phyloP scores from a whole-genome alignment of 1,139 yeast genomes.

The Yamadazyma conglobata region DNA sequence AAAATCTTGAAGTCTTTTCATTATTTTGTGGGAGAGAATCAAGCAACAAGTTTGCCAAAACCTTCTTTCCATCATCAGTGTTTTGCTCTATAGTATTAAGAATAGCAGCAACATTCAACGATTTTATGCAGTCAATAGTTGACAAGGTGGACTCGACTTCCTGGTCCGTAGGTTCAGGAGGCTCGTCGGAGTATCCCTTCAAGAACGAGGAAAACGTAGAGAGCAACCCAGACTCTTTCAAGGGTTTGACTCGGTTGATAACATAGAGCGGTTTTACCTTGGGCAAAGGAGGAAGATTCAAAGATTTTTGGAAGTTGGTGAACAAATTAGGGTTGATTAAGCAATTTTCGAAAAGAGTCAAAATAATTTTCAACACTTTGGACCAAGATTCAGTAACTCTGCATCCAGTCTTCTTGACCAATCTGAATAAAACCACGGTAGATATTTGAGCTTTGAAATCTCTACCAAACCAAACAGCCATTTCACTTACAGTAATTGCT shows the following conservation, averaged over 20 bases:
- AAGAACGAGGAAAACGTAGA: conserved; percentile 90
- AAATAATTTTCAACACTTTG: conserved; percentile 54
- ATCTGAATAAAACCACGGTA: conserved; percentile 77
- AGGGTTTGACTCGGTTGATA: conserved; percentile 56
- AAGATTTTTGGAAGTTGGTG: conserved; percentile 55
- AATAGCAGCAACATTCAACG: conserved; percentile 55
- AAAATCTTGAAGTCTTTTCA: conserved; percentile 43
- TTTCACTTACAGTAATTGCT: conserved; percentile 71
- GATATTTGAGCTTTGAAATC: conserved; percentile 92
- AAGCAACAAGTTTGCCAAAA: conserved; percentile 23
- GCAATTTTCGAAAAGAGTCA: conserved; percentile 70
- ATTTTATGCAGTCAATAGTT: conserved; percentile 75
- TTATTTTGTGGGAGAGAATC: conserved; percentile 26
- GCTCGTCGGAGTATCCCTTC: conserved; percentile 82
- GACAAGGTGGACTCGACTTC: conserved; percentile 84
- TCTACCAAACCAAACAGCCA: conserved; percentile 80
- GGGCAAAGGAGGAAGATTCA: conserved; percentile 51
- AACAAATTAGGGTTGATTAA: conserved; percentile 67
- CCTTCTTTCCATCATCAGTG: conserved; percentile 20
- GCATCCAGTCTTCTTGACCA: conserved; percentile 58
- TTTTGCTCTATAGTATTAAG: conserved; percentile 43
- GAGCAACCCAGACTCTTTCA: conserved; percentile 71
- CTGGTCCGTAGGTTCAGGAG: conserved; percentile 87
- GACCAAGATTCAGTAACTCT: conserved; percentile 56
- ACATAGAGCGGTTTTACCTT: conserved; percentile 64